phyloP scores from a whole-genome alignment of 73 alveolate genomes.

The Strombidium stylifer region DNA sequence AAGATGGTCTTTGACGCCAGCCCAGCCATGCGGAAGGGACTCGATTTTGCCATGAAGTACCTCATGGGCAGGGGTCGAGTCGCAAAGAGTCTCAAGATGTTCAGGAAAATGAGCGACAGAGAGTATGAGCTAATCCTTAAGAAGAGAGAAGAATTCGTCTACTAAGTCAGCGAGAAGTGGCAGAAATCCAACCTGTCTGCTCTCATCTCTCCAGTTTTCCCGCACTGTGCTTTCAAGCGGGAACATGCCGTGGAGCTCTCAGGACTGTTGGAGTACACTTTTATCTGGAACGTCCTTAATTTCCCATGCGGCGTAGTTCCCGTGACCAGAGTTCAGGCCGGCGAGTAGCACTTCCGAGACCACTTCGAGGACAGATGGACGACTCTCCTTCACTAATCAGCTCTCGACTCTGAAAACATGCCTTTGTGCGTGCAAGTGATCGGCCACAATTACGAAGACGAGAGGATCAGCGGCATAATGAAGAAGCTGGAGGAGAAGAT shows the following conservation, averaged over 20 bases:
- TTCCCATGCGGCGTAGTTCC: slow-evolving; percentile 69
- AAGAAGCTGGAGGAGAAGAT: no score
- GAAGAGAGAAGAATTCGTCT: neutral
- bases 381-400: no score
- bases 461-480: no score
- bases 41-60: no score
- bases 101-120: neutral
- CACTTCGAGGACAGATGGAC: no score
- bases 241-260: neutral
- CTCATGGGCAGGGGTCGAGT: no score
- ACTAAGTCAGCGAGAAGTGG: neutral
- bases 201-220: slow-evolving; percentile 20
- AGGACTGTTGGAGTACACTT: slow-evolving; percentile 20
- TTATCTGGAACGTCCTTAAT: slow-evolving; percentile 55
- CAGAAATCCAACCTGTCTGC: slow-evolving; percentile 10
- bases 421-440: no score
- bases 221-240: slow-evolving; percentile 7
- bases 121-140: no score
- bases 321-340: slow-evolving; percentile 51
- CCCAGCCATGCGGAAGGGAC: no score
- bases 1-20: neutral
- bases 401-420: no score
- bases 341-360: slow-evolving; percentile 24
- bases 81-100: neutral
- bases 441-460: no score